Percentiles rank a stretch among this genome's conserved stretches.
Evolutionary conservation across 2,329 filamentous ascomycete species (phyloP).

Genomic region (Pestalotiopsis fici): DNA sequence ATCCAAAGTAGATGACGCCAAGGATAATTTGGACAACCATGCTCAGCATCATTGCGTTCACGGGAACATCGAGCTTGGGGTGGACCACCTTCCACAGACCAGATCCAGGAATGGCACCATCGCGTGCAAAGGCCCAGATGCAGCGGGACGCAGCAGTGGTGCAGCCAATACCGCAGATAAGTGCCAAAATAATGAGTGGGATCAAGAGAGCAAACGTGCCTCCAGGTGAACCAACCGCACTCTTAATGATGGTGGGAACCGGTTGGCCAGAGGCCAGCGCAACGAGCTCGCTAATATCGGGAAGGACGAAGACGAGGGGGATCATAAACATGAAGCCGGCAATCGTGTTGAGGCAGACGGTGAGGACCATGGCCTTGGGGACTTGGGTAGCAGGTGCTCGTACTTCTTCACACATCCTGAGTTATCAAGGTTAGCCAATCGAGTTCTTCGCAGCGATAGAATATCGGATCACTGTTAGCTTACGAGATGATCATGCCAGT

Average conservation of each 20-base stretch:
- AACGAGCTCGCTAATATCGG: constrained; percentile 58
- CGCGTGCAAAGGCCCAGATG: constrained; percentile 70
- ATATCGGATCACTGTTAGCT: neutral
- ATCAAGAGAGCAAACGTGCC: constrained; percentile 64
- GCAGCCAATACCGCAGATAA: constrained; percentile 70
- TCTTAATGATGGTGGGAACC: constrained; percentile 64
- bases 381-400: constrained; percentile 66
- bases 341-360: constrained; percentile 66
- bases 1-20: constrained; percentile 70
- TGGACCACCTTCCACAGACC: constrained; percentile 63
- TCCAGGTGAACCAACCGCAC: constrained; percentile 60
- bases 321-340: constrained; percentile 69
- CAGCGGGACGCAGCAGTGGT: constrained; percentile 69
- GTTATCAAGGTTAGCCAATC: neutral
- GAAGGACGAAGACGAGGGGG: constrained; percentile 69
- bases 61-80: constrained; percentile 61
- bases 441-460: neutral
- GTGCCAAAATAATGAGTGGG: constrained; percentile 65
- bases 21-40: constrained; percentile 66
- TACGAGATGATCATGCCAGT: constrained; percentile 76
- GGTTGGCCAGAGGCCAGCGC: constrained; percentile 60
- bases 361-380: constrained; percentile 71
- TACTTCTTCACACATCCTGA: constrained; percentile 74
- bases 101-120: constrained; percentile 68
- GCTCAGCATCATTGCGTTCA: constrained; percentile 73